Conservation (phyloP, 2,329 filamentous ascomycete species). For the Elsinoe fawcettii region DNA sequence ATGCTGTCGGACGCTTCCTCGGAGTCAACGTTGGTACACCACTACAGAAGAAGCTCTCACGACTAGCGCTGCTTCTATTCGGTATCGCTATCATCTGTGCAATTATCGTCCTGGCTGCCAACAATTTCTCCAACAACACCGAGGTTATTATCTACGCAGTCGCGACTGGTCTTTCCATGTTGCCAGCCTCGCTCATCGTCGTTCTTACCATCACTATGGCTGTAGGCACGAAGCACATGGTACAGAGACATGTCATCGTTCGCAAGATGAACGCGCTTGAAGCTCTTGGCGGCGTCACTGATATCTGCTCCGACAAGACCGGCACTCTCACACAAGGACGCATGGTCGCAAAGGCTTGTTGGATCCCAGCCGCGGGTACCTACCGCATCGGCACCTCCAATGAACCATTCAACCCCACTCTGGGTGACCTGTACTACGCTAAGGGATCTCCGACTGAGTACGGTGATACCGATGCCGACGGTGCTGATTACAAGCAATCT, state of each 20-base stretch:
- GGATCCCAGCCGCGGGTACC: slow-evolving; percentile 54
- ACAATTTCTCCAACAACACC: slow-evolving; percentile 45
- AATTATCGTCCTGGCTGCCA: slow-evolving; percentile 57
- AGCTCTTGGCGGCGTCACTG: slow-evolving; percentile 54
- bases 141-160: slow-evolving; percentile 62
- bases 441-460: slow-evolving; percentile 18
- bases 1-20: slow-evolving; percentile 55
- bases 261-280: slow-evolving; percentile 58
- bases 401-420: slow-evolving; percentile 52
- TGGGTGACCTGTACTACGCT: slow-evolving; percentile 48
- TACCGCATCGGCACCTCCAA: slow-evolving; percentile 52
- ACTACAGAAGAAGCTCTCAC: slow-evolving; percentile 70
- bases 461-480: slow-evolving; percentile 15
- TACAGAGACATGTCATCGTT: slow-evolving; percentile 56
- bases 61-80: slow-evolving; percentile 71
- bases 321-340: slow-evolving; percentile 51
- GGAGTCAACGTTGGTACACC: slow-evolving; percentile 67
- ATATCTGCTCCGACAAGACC: slow-evolving; percentile 62
- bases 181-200: slow-evolving; percentile 45
- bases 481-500: slow-evolving; percentile 9
- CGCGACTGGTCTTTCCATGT: slow-evolving; percentile 54
- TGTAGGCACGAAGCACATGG: slow-evolving; percentile 56
- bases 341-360: slow-evolving; percentile 57
- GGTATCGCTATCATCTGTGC: slow-evolving; percentile 60
- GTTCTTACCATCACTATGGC: slow-evolving; percentile 38